Evolutionary conservation across 441 rosid species (phyloP), one percentile per base, ranked within the genome.

Genomic region (Adansonia madagascariensis): DNA sequence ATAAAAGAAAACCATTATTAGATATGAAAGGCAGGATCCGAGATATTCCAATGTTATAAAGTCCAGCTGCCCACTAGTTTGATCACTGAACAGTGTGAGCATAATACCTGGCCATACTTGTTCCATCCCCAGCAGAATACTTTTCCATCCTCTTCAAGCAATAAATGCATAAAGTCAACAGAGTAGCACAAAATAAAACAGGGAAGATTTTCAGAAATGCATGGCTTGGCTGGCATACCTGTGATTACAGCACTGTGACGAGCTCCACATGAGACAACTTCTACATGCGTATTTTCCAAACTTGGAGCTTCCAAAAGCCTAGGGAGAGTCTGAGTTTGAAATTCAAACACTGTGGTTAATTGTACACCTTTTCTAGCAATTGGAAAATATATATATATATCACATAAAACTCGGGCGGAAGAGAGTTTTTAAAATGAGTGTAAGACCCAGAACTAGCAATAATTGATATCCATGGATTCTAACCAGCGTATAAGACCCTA

Each of bases 71-170:
- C 44, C 35, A 49, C 65, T 11, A 24, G 65, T 62, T 62, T 18
- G 12, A 50, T 4, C 41, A 67, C 14, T 17, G 18, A 49, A 17
- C 8, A 17, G n/a, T 53, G 24, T n/a, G 15, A 79, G 56, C 39
- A 69, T 20, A 20, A 80, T 88, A 94, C 99, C 99, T 96, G 99
- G 15, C 98, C 99, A 66, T 97, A 97, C 84, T 97, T 97, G 92
- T 94, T 97, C 99, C 99, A 97, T 49, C 99, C 99, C 98, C 99
- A 97, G 88, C 97, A 89, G 78, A 89, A 92, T 44, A 89, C 91
- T 83, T 83, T 85, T 44, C 88, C 87, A 55, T 91, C 94, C 76
- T 81, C 99, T 96, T 71, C 89, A 82, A 83, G 75, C 79, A 76
- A 83, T 56, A 76, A 57, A 72, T 82, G 64, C 52, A 74, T 15